Evolutionary conservation across 352 stramenopile genomes (phyloP), one percentile per base, ranked within the genome.

Genomic region (Globisporangium lucens): DNA sequence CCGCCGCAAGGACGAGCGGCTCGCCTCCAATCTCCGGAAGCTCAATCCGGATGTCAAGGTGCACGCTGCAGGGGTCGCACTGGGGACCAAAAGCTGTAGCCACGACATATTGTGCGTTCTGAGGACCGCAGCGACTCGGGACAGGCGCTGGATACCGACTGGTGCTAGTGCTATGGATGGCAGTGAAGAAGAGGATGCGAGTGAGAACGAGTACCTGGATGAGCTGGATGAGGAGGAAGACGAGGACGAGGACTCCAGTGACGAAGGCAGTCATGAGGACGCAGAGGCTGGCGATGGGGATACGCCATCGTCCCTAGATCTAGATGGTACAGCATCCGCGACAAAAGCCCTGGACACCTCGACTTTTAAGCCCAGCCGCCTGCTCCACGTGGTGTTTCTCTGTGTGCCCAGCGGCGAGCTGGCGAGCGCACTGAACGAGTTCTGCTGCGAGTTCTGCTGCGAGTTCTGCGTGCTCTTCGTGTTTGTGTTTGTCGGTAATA

Each of bases 381-480:
- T 56, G 27, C 47, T 46, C 49, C 56, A 46, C 5, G 56, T 83
- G 4, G 72, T 82, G 27, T 80, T 87, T 57, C 56, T 87, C 27
- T 82, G 73, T 22, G 63, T 70, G 9, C 22, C 62, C 1, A 61
- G 72, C 56, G 43, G 61, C 12, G 64, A 76, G 10, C 41, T 88
- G n/a, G 72, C 72, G 29, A 66, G 70, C 29, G 61, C 62, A 24
- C 57, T 88, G 33, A 88, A 88, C 53, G 77, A 85, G 15, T 63
- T 85, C 17, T 80, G 75, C 60, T 82, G 78, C 53, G 77, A 85
- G 15, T 63, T 85, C 17, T 80, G 75, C 60, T 82, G 78, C 36
- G 65, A 77, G 49, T 61, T 72, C 9, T 67, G 66, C 15, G 41
- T 83, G 17, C 64, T 75, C 24, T 68, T 88, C n/a, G 70, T 83